phyloP scores from a whole-genome alignment of 1,284 basidiomycete species.

The Ustilago trichophora region DNA sequence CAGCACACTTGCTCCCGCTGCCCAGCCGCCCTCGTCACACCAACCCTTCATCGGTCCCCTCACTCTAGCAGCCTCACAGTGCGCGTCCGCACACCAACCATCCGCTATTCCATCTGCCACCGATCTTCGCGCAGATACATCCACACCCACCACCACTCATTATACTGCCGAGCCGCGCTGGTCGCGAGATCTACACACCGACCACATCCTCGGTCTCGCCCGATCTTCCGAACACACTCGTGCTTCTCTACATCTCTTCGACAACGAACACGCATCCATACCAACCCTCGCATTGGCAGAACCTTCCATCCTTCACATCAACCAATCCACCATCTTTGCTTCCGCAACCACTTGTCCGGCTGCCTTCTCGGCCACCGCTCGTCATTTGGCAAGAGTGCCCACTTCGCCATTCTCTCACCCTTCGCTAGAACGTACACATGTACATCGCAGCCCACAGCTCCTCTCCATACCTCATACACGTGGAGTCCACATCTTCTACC shows the following conservation, averaged over 20 bases:
- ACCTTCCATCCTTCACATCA: background rate
- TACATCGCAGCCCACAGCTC: slow-evolving; percentile 3
- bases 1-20: background rate
- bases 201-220: background rate
- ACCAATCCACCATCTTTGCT: background rate
- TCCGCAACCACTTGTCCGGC: background rate
- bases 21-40: slow-evolving; percentile 3
- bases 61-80: slow-evolving; percentile 22
- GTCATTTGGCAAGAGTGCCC: slow-evolving; percentile 8
- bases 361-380: slow-evolving; percentile 15
- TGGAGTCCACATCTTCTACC: slow-evolving; percentile 29
- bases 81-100: background rate
- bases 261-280: slow-evolving; percentile 2
- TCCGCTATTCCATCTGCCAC: background rate
- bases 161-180: slow-evolving; percentile 3
- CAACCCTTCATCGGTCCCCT: slow-evolving; percentile 27
- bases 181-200: background rate
- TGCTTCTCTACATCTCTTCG: background rate
- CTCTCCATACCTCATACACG: slow-evolving; percentile 14
- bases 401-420: slow-evolving; percentile 10
- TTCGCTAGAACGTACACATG: slow-evolving; percentile 8
- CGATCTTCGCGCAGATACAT: background rate
- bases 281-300: slow-evolving; percentile 2
- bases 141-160: background rate
- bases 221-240: background rate